A percentile compares a stretch with the other conserved stretches of the same genome.
Conservation (phyloP, 495 filamentous ascomycete species). For the Glutinoglossum americanum region DNA sequence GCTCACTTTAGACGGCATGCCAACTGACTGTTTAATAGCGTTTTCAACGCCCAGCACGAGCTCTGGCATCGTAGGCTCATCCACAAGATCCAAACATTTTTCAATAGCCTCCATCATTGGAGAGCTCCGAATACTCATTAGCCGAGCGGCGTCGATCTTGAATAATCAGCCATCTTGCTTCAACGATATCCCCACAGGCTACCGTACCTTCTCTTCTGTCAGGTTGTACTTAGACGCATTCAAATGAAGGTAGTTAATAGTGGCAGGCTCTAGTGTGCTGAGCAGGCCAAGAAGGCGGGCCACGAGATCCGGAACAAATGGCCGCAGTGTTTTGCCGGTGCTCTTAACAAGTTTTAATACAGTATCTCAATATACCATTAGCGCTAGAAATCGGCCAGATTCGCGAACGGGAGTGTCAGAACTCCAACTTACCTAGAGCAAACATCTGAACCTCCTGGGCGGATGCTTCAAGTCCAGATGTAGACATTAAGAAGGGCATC, state of each 20-base stretch:
- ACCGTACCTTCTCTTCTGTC: slow-evolving; percentile 34
- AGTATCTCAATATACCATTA: slow-evolving; percentile 23
- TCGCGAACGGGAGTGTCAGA: background rate
- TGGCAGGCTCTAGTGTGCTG: slow-evolving; percentile 68
- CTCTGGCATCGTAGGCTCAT: slow-evolving; percentile 48
- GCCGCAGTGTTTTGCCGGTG: slow-evolving; percentile 41
- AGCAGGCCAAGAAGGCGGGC: slow-evolving; percentile 60
- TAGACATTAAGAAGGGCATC: slow-evolving; percentile 77
- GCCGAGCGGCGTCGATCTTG: slow-evolving; percentile 62
- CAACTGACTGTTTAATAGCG: slow-evolving; percentile 65
- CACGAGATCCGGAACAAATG: slow-evolving; percentile 62
- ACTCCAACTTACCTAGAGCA: slow-evolving; percentile 13
- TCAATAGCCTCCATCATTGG: slow-evolving; percentile 90
- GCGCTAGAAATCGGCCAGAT: slow-evolving; percentile 21
- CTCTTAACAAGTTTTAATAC: slow-evolving; percentile 73
- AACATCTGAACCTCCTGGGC: slow-evolving; percentile 62
- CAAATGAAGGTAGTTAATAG: slow-evolving; percentile 77
- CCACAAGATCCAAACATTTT: slow-evolving; percentile 65
- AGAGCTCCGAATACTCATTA: slow-evolving; percentile 58
- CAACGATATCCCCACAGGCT: background rate
- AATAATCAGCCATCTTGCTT: background rate
- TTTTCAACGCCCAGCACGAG: slow-evolving; percentile 50
- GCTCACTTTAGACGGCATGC: slow-evolving; percentile 55
- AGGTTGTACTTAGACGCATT: slow-evolving; percentile 72
- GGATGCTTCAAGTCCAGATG: slow-evolving; percentile 66